phyloP scores from a whole-genome alignment of 2,329 filamentous ascomycete genomes.

The Penicillium italicum region DNA sequence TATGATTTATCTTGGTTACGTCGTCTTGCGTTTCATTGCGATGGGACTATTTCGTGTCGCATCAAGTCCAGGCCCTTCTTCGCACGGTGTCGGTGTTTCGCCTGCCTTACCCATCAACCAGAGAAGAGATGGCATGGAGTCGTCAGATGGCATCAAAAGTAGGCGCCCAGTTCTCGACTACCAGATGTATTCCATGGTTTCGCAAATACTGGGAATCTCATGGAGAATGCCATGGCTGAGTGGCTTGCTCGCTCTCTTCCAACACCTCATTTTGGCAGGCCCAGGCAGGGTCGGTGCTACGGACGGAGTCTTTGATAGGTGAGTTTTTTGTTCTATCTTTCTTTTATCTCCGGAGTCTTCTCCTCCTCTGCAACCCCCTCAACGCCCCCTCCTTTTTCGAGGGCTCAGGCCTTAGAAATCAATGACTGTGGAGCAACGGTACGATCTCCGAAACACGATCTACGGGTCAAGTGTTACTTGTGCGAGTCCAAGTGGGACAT shows the following conservation, averaged over 20 bases:
- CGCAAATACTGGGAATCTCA: constrained; percentile 69
- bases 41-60: constrained; percentile 64
- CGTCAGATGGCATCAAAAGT: constrained; percentile 23
- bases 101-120: constrained; percentile 24
- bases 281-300: constrained; percentile 71
- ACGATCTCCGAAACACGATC: constrained; percentile 35
- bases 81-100: constrained; percentile 26
- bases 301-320: constrained; percentile 85
- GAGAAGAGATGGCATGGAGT: constrained; percentile 32
- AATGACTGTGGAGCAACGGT: constrained; percentile 31
- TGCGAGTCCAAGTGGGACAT: constrained; percentile 27
- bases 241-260: constrained; percentile 69
- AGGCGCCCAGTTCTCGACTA: constrained; percentile 69
- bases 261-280: constrained; percentile 69
- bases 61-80: constrained; percentile 54
- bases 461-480: constrained; percentile 28
- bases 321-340: constrained; percentile 47
- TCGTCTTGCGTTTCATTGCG: constrained; percentile 63
- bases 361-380: constrained; percentile 5
- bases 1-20: constrained; percentile 51
- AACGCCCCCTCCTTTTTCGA: constrained; percentile 2
- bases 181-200: constrained; percentile 70
- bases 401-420: constrained; percentile 17
- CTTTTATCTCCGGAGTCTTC: constrained; percentile 18
- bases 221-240: constrained; percentile 87